phyloP scores from a whole-genome alignment of 345 rosid genomes.

The Fremontodendron californicum region DNA sequence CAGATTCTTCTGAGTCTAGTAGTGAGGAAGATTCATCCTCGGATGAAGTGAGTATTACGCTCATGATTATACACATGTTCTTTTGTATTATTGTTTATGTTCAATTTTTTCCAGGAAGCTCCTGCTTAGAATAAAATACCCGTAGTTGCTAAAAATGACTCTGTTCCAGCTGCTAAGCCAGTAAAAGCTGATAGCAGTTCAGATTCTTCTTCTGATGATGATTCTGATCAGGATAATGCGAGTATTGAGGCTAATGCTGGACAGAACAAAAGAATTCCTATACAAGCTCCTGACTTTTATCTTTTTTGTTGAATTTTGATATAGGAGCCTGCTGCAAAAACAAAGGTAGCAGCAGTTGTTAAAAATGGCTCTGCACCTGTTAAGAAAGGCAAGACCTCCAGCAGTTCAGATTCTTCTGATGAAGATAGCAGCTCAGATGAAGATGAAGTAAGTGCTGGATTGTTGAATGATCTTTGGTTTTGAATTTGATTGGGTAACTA shows the following conservation, averaged over 20 bases:
- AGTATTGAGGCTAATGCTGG: not conserved
- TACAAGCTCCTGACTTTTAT: not conserved
- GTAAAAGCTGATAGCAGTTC: conserved; percentile 26
- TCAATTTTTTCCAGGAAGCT: conserved; percentile 26
- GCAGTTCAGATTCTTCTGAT: conserved; percentile 21
- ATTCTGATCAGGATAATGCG: conserved; percentile 13
- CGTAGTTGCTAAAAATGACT: conserved; percentile 27
- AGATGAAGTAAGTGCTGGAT: conserved; percentile 6
- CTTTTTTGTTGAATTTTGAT: not conserved
- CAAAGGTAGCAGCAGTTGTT: conserved; percentile 24
- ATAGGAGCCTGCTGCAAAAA: conserved; percentile 32
- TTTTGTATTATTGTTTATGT: not conserved
- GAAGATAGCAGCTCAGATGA: conserved; percentile 33
- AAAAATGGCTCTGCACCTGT: conserved; percentile 20
- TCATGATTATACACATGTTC: not conserved
- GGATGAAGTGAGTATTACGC: conserved; percentile 23
- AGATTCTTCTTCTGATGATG: conserved; percentile 29
- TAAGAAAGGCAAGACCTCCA: conserved; percentile 19
- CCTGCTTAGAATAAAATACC: conserved; percentile 21
- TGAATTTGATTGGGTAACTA: not conserved
- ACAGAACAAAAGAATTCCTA: not conserved
- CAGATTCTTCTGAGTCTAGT: conserved; percentile 38
- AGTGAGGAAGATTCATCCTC: conserved; percentile 36
- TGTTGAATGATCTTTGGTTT: not conserved
- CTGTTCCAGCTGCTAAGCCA: conserved; percentile 32